phyloP scores from a whole-genome alignment of 2,329 filamentous ascomycete genomes.

The Curvularia eragrostidis region DNA sequence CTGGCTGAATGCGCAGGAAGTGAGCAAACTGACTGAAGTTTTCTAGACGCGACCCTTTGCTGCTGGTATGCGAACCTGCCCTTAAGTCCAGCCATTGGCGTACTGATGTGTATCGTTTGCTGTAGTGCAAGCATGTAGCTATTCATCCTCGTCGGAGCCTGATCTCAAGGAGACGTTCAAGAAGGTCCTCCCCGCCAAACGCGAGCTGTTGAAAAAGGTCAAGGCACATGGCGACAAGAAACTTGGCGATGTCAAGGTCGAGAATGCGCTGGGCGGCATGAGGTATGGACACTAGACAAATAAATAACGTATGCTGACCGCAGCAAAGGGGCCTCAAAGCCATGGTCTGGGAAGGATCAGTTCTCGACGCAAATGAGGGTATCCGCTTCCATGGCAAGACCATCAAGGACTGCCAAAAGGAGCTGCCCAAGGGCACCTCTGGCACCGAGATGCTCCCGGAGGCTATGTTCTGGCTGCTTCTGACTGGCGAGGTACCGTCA shows the following conservation, averaged over 20 bases:
- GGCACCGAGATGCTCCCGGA: conserved; percentile 98
- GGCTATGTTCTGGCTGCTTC: conserved; percentile 98
- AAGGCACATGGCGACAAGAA: conserved; percentile 83
- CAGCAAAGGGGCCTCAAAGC: conserved; percentile 77
- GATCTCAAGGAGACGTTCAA: conserved; percentile 88
- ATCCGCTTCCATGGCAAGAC: conserved; percentile 98
- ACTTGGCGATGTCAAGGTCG: conserved; percentile 90
- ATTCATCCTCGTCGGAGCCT: conserved; percentile 79
- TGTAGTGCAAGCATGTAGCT: conserved; percentile 60
- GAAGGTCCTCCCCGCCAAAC: conserved; percentile 86
- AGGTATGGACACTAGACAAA: conserved; percentile 57
- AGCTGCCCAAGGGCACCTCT: conserved; percentile 88
- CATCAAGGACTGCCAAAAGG: conserved; percentile 96
- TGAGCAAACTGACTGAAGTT: conserved; percentile 22
- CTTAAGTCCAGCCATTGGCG: background rate
- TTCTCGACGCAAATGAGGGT: conserved; percentile 94
- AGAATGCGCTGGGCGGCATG: conserved; percentile 96
- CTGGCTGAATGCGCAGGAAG: background rate
- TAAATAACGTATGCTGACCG: conserved; percentile 16
- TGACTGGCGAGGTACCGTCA: conserved; percentile 90
- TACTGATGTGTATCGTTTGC: conserved; percentile 25
- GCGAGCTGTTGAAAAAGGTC: conserved; percentile 91
- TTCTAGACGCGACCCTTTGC: conserved; percentile 41
- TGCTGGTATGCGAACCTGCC: conserved; percentile 46
- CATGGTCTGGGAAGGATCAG: conserved; percentile 98